Evolutionary conservation across 805 yeast genomes (phyloP), one percentile per base, ranked within the genome.

Genomic region (Millerozyma miso): DNA sequence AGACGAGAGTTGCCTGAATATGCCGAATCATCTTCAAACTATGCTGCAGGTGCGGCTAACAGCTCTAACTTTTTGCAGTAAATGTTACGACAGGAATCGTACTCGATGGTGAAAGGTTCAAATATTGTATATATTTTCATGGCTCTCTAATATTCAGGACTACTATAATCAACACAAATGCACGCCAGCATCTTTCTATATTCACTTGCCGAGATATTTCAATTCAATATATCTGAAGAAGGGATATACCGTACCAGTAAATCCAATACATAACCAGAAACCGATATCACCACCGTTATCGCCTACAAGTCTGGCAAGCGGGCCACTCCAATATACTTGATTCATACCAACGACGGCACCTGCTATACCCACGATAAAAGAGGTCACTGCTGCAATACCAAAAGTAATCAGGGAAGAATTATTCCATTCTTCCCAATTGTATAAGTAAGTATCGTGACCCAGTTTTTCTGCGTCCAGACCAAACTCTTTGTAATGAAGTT

Each of bases 331-430:
- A 48, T 67, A 67, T 1, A 62, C 59, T 42, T 67, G 72, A 13
- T 66, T 58, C 72, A 67, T 67, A 2, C 72, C 71, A n/a, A 67
- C 54, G 2, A 63, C 66, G 1, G 71, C 71, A 15, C 71, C 72
- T 1, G 58, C 58, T 1, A 63, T 66, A 3, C 71, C 72, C 33
- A 50, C 42, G 8, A 51, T 39, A 40, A 65, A 65, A 1, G 71
- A 53, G 1, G 51, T 46, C 4, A 63, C 49, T 4, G 70, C 68
- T 1, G 71, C 71, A 17, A 56, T 44, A 0, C 74, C 74, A 10
- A 49, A 52, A 4, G 72, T 60, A 39, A 61, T 55, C 4, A 49
- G 40, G n/a, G 42, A 23, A 1, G 62, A 62, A 13, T 51, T 38
- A 41, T 65, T 48, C 69, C 69, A 65, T 19, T 45, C 38, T 7